Percentiles rank a stretch among this genome's conserved stretches.
phyloP scores from a whole-genome alignment of 768 basidiomycete genomes.

The Rhodotorula babjevae region DNA sequence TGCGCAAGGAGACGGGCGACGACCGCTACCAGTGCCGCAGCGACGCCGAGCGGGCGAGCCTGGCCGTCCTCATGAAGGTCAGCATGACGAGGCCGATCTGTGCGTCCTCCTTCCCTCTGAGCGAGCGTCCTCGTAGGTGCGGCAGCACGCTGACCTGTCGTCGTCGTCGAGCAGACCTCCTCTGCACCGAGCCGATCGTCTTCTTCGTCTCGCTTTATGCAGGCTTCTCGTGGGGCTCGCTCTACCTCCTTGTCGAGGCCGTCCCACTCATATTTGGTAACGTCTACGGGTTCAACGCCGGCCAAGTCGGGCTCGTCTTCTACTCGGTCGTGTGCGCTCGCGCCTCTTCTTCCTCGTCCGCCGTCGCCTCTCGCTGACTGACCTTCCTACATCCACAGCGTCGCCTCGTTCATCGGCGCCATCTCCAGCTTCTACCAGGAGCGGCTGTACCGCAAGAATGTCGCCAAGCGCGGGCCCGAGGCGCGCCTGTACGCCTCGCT shows the following conservation, averaged over 20 bases:
- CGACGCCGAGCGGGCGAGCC: slow-evolving; percentile 60
- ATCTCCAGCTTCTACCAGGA: slow-evolving; percentile 24
- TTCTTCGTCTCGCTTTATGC: slow-evolving; percentile 53
- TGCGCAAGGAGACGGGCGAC: slow-evolving; percentile 65
- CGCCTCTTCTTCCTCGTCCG: too few relatives aligned
- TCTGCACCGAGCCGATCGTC: slow-evolving; percentile 70
- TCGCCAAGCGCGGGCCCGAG: slow-evolving; percentile 30
- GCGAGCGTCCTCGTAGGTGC: too few relatives aligned
- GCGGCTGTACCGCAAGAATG: slow-evolving; percentile 15
- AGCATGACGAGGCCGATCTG: slow-evolving; percentile 35
- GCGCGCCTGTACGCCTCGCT: slow-evolving; percentile 25
- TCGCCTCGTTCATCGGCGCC: slow-evolving; percentile 32
- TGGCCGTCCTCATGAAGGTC: slow-evolving; percentile 65
- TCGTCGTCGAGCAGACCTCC: slow-evolving; percentile 50
- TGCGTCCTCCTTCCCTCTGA: background rate
- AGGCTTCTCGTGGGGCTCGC: slow-evolving; percentile 65
- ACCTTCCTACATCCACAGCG: slow-evolving; percentile 1
- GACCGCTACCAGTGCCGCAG: slow-evolving; percentile 60
- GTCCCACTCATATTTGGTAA: slow-evolving; percentile 26
- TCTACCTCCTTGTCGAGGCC: slow-evolving; percentile 58
- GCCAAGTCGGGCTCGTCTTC: slow-evolving; percentile 27
- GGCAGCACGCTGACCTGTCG: too few relatives aligned
- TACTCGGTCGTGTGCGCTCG: slow-evolving; percentile 16
- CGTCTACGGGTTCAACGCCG: slow-evolving; percentile 28
- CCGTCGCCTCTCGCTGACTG: too few relatives aligned